Evolutionary conservation across 345 rosid species (phyloP).

Genomic region (Hibiscus tridactylites): DNA sequence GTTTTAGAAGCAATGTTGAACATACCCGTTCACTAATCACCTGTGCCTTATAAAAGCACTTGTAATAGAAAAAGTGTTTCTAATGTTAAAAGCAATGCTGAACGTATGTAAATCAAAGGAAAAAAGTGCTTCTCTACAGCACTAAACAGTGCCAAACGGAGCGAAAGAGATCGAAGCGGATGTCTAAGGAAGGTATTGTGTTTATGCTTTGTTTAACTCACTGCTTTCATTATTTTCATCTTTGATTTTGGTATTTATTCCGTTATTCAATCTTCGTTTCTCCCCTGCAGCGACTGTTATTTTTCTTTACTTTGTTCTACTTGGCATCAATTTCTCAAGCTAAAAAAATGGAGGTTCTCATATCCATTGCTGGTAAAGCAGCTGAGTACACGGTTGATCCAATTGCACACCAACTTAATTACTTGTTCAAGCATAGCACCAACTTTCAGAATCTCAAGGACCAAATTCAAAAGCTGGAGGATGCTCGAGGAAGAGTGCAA

Average conservation of each 20-base stretch:
- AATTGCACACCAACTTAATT: not conserved
- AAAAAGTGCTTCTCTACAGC: too few species aligned
- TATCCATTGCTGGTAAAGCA: not conserved
- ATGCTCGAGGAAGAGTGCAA: not conserved
- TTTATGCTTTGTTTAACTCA: too few species aligned
- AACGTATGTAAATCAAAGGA: too few species aligned
- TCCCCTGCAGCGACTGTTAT: not conserved
- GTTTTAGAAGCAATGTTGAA: too few species aligned
- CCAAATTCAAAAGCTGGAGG: not conserved
- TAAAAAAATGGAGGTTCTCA: not conserved
- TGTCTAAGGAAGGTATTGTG: too few species aligned
- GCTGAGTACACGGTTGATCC: not conserved
- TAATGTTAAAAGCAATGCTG: too few species aligned
- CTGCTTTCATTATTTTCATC: not conserved
- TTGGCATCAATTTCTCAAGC: not conserved
- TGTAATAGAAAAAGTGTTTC: too few species aligned
- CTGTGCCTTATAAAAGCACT: too few species aligned
- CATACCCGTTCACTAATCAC: too few species aligned
- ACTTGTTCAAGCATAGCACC: constrained; percentile 1
- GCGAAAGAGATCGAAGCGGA: too few species aligned
- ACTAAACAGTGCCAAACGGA: too few species aligned
- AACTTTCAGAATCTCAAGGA: not conserved
- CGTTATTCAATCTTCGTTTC: not conserved
- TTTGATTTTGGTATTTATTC: not conserved
- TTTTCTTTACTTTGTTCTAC: not conserved